These are phyloP conservation scores for Cladosporium sp. DNA, from an alignment of 2,329 filamentous ascomycete genomes.

Conservation along the genomic window DNA sequence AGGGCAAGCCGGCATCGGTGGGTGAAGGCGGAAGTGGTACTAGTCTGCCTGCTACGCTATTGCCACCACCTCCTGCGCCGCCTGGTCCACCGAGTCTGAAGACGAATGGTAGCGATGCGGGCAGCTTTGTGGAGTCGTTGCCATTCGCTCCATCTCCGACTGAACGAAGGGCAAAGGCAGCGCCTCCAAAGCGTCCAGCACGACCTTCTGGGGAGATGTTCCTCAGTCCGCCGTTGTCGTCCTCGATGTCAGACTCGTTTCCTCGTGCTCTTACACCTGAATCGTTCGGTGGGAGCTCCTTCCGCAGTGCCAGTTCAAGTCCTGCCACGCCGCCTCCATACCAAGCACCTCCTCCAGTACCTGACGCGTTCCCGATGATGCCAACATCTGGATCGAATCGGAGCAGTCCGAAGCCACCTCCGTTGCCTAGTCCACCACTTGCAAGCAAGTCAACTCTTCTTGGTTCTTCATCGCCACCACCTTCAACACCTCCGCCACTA, in stretches of 20 bases:
- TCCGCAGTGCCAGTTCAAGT: constrained; percentile 10
- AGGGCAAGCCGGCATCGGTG: neutral
- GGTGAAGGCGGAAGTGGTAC: constrained; percentile 8
- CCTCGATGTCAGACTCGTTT: constrained; percentile 10
- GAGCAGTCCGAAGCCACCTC: constrained; percentile 7
- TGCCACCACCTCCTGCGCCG: constrained; percentile 14
- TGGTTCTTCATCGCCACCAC: constrained; percentile 7
- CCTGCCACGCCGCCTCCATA: constrained; percentile 10
- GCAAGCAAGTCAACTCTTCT: neutral
- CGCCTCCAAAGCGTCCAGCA: constrained; percentile 27
- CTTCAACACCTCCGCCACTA: constrained; percentile 21
- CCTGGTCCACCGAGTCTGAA: constrained; percentile 3
- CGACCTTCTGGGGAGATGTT: constrained; percentile 26
- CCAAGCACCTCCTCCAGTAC: constrained; percentile 7
- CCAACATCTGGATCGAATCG: neutral
- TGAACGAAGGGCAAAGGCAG: constrained; percentile 23
- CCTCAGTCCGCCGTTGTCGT: constrained; percentile 17
- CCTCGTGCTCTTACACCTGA: constrained; percentile 14
- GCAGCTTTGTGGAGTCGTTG: constrained; percentile 11
- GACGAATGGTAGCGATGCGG: constrained; percentile 6
- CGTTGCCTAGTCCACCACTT: constrained; percentile 9
- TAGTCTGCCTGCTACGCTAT: constrained; percentile 9
- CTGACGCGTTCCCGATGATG: constrained; percentile 6
- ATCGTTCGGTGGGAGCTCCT: constrained; percentile 7
- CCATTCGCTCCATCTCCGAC: neutral